A percentile compares a stretch with the other conserved stretches of the same genome.
Evolutionary conservation across 495 filamentous ascomycete species (phyloP).

Genomic region (Aspergillus cavernicola): DNA sequence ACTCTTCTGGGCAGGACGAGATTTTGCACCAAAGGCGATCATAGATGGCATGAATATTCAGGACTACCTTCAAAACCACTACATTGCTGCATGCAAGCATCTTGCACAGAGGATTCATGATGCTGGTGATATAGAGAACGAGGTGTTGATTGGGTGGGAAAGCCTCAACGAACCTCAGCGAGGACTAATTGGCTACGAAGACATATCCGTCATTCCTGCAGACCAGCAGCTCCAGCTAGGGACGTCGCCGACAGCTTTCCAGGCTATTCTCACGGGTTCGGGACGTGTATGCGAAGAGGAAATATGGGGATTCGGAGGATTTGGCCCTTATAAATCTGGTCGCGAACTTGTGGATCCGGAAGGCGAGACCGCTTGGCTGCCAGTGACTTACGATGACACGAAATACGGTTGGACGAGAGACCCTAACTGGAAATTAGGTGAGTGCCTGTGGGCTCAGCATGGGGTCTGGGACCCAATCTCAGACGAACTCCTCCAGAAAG

Average conservation of each 20-base stretch:
- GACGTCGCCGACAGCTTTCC: conserved; percentile 91
- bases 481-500: conserved; percentile 73
- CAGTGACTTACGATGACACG: conserved; percentile 73
- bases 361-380: conserved; percentile 80
- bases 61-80: conserved; percentile 89
- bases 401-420: conserved; percentile 90
- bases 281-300: conserved; percentile 85
- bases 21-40: conserved; percentile 94
- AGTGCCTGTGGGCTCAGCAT: conserved; percentile 96
- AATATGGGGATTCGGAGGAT: conserved; percentile 88
- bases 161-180: conserved; percentile 92
- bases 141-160: conserved; percentile 93
- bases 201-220: conserved; percentile 74
- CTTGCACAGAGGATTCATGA: conserved; percentile 83
- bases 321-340: conserved; percentile 88
- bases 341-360: conserved; percentile 80
- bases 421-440: conserved; percentile 81
- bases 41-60: conserved; percentile 95
- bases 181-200: conserved; percentile 80
- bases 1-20: conserved; percentile 85
- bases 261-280: conserved; percentile 85
- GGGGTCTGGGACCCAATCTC: conserved; percentile 86
- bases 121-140: conserved; percentile 82
- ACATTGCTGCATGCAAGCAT: conserved; percentile 71
- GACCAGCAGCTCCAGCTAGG: conserved; percentile 93